These are phyloP conservation scores for Xanthoconium purpureum DNA, from an alignment of 768 basidiomycete species.

Conservation along the genomic window DNA sequence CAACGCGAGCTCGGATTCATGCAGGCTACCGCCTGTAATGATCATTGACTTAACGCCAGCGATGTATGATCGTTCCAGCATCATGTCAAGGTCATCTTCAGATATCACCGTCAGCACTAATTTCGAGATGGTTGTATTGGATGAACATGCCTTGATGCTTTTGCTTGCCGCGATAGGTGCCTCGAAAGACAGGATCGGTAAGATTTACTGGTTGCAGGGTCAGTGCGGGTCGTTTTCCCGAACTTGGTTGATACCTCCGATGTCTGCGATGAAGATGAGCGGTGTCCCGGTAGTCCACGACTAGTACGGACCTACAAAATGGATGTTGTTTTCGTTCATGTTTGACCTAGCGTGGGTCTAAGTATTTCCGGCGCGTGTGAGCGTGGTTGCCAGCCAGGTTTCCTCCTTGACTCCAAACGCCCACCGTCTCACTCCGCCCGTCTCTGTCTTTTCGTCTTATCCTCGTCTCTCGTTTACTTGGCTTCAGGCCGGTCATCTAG, in stretches of 20 bases:
- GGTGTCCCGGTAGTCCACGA: not conserved
- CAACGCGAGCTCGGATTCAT: slow-evolving; percentile 59
- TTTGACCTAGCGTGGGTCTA: not conserved
- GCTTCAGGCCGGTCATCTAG: slow-evolving; percentile 20
- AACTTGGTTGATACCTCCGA: slow-evolving; percentile 33
- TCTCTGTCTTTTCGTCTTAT: slow-evolving; percentile 12
- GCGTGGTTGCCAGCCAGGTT: slow-evolving; percentile 1
- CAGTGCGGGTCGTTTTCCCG: not conserved
- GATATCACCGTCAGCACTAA: not conserved
- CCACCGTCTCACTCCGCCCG: not conserved
- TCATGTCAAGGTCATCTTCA: slow-evolving; percentile 58
- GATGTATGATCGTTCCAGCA: slow-evolving; percentile 52
- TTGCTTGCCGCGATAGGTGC: slow-evolving; percentile 44
- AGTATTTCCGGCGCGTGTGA: slow-evolving; percentile 11
- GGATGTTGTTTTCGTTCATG: slow-evolving; percentile 10
- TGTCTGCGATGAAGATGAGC: slow-evolving; percentile 29
- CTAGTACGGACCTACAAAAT: slow-evolving; percentile 35
- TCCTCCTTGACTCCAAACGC: not conserved
- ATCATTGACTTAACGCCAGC: slow-evolving; percentile 71
- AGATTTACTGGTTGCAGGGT: slow-evolving; percentile 41
- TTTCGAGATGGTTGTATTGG: not conserved
- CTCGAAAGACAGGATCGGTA: slow-evolving; percentile 57
- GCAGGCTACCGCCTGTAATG: slow-evolving; percentile 71
- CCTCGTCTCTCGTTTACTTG: slow-evolving; percentile 22
- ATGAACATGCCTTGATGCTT: slow-evolving; percentile 46